Evolutionary conservation across 2,329 filamentous ascomycete species (phyloP), one percentile per base, ranked within the genome.

Genomic region (Fusarium sp.): DNA sequence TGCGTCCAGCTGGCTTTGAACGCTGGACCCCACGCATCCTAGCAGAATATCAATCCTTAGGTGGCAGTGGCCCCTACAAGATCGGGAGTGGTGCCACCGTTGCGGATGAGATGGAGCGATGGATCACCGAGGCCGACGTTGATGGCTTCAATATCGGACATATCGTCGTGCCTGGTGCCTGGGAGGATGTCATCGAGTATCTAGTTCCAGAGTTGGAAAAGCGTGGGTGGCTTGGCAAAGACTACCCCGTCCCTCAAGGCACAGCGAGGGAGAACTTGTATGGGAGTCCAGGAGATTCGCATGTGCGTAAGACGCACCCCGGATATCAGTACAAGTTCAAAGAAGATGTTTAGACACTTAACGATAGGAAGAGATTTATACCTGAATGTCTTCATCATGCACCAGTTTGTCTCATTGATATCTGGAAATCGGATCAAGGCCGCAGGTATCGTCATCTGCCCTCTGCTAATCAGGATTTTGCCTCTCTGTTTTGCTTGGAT

Each of bases 1-100:
- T 14, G 7, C 35, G 54, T 23, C 54, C 54, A 9, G 65, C 66
- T 6, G 69, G 67, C 0, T 63, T 62, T 25, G 64, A 74, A 3
- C 87, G 85, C 1, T 91, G 88, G 86, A 90, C 90, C 79, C 90
- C 91, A 75, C 81, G 79, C 0, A 85, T 88, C 67, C 87, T 88
- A 0, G 88, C 89, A 37, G 88, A 90, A 71, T 89, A 89, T 72
- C 79, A 90, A 35, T 79, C 85, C 2, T 85, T 88, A 25, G 87
- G 87, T 84, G 68, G 87, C 0, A 50, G 57, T 6, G 64, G 66
- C 35, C 41, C 66, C 5, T 57, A 56, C 23, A 60, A 60, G 5
- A 63, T 72, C 18, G 71, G 71, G 4, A 66, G 66, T 8, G 68
- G 71, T 13, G 66, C 61, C 48, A 72, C 66, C 2, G 73, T 74